Evolutionary conservation across 306 rosid genomes (phyloP), one percentile per base, ranked within the genome.

Genomic region (Oemleria cerasiformis): DNA sequence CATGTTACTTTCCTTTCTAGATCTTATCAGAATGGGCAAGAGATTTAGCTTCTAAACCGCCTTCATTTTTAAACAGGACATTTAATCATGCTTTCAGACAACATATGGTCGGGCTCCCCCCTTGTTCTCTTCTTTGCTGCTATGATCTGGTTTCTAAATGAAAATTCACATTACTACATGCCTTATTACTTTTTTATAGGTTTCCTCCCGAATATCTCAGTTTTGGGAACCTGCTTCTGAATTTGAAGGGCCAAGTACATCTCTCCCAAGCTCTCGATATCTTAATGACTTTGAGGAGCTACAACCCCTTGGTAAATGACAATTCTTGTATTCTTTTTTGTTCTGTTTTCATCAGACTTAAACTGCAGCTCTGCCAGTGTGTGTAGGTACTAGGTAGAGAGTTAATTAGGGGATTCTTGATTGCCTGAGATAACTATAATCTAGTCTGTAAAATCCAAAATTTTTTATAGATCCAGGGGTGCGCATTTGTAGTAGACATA

Each of bases 281-380:
- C 82, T 91, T 74, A 91, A 82, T 85, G 98, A 93, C 83, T 93
- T 93, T 79, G 98, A 93, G 88, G 97, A 88, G 90, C 86, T 90
- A 82, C 85, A 71, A 19, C 73, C 97, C 67, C 94, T 93, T 43
- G 98, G 98, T 93, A 91, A 83, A 67, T 48, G n/a, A 81, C 61
- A 47, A 19, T 51, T 51, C 0, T 51, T 71, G 67, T 42, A 48
- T 75, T 38, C 41, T 65, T 64, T 59, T 66, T 64, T 10, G 5
- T 42, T 76, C n/a, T n/a, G 5, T 51, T 51, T 51, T 51, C 60
- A 5, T 55, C 34, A 21, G 20, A 55, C 23, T 54, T 67, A 15
- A 42, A 48, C 54, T 13, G 25, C 66, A 51, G 55, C 60, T 73
- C 41, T 80, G 73, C 40, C 5, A 49, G 9, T 30, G 71, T 6